phyloP scores from a whole-genome alignment of 2,329 filamentous ascomycete genomes.

The Pestalotiopsis sp. region DNA sequence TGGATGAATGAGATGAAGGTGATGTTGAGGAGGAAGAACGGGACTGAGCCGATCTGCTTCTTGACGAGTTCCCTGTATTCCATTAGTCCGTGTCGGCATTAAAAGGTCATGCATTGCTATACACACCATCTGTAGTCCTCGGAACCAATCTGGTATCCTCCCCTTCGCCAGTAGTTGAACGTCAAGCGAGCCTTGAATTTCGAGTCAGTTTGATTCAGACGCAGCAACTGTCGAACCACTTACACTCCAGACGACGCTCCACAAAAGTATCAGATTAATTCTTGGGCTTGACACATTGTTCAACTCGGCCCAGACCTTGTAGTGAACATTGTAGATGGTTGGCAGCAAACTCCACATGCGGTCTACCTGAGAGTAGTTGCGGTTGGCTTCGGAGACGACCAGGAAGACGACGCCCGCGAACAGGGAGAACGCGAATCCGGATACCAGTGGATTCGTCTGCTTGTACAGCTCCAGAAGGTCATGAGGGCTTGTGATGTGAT shows the following conservation, averaged over 20 bases:
- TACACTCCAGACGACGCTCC: slow-evolving; percentile 79
- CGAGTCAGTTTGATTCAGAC: neutral
- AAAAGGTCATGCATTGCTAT: neutral
- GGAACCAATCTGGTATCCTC: slow-evolving; percentile 83
- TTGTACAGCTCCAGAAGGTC: slow-evolving; percentile 72
- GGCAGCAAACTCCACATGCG: slow-evolving; percentile 89
- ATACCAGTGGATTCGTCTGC: slow-evolving; percentile 82
- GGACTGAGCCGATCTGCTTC: slow-evolving; percentile 57
- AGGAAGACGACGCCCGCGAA: slow-evolving; percentile 72
- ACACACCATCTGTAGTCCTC: slow-evolving; percentile 88
- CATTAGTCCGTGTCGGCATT: neutral
- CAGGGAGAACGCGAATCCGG: slow-evolving; percentile 70
- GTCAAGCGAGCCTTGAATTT: slow-evolving; percentile 69
- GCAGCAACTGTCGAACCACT: slow-evolving; percentile 29
- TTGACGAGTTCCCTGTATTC: slow-evolving; percentile 66
- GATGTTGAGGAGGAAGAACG: slow-evolving; percentile 85
- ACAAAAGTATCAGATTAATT: slow-evolving; percentile 70
- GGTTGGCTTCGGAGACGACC: slow-evolving; percentile 78
- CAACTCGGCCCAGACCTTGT: slow-evolving; percentile 77
- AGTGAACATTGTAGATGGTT: slow-evolving; percentile 83
- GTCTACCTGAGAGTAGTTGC: slow-evolving; percentile 97
- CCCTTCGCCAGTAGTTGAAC: slow-evolving; percentile 95
- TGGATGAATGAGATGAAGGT: slow-evolving; percentile 87
- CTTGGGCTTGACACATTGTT: slow-evolving; percentile 68
- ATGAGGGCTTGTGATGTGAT: slow-evolving; percentile 58